Evolutionary conservation across 495 filamentous ascomycete genomes (phyloP), one percentile per base, ranked within the genome.

Genomic region (Aspergillus egyptiacus): DNA sequence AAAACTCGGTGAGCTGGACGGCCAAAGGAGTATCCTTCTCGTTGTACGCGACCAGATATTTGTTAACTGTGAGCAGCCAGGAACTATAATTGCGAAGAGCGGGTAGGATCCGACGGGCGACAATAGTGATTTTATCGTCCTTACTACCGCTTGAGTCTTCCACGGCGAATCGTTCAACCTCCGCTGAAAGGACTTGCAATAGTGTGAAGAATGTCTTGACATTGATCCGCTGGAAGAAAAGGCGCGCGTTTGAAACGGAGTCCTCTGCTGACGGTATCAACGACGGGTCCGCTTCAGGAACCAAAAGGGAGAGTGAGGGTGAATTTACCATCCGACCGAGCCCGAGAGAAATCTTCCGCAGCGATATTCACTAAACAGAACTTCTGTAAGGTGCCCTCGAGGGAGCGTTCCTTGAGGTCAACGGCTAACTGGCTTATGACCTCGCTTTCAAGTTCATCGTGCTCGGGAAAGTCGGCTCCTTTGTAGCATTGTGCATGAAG

Each of bases 311-410:
- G n/a, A n/a, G n/a, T n/a, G n/a, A n/a, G n/a, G n/a, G 53, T 39
- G 32, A 33, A 58, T 75, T 72, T 75, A 88, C 86, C 71, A 60
- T 68, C 69, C 35, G 85, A 74, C 49, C 78, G 80, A 17, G 75
- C 62, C 15, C 71, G 70, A 19, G 88, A 83, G 55, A 84, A 77
- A 50, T 80, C 81, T 59, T 94, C 86, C 9, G 91, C 88, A 1
- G 88, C 80, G 39, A 96, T 83, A 56, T 94, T 97, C 48, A 88
- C 81, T 24, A 96, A 71, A 36, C 89, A 80, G 54, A 96, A 82
- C 58, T 89, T 91, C 37, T 87, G 77, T 22, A 95, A 62, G 4
- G 78, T 80, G 18, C 75, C 77, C 43, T 89, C 78, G 28, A 83
- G 66, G 2, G 80, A 75, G 9, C 78, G 69, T 56, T 85, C 79